Percentiles rank a stretch among this genome's conserved stretches.
These are phyloP conservation scores for Chloranthus sessilifolius DNA, from an alignment of 164 flowering plant genomes.

Conservation along the genomic window DNA sequence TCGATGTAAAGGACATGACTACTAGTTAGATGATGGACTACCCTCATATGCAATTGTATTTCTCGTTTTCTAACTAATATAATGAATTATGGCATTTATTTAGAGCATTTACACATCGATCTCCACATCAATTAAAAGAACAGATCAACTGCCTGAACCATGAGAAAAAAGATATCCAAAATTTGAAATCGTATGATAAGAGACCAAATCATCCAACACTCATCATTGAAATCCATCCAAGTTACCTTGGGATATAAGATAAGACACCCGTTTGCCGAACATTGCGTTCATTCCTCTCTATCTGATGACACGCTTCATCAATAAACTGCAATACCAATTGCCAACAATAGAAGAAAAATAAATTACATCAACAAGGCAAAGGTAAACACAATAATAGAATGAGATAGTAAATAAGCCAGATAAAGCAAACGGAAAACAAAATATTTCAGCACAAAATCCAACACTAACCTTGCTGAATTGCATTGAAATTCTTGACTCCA, in stretches of 20 bases:
- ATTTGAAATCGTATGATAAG: not conserved
- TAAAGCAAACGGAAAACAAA: slow-evolving; percentile 3
- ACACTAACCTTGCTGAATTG: slow-evolving; percentile 63
- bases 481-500: slow-evolving; percentile 80
- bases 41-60: too few species aligned
- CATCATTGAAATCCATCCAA: not conserved
- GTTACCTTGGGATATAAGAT: slow-evolving; percentile 87
- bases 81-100: too few species aligned
- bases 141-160: too few species aligned
- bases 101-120: too few species aligned
- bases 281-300: slow-evolving; percentile 88
- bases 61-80: too few species aligned
- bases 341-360: not conserved
- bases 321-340: slow-evolving; percentile 93
- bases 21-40: too few species aligned
- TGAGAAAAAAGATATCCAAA: not conserved
- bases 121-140: too few species aligned
- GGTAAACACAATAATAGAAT: not conserved
- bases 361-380: not conserved
- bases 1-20: too few species aligned
- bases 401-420: slow-evolving; percentile 5
- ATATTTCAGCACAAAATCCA: slow-evolving; percentile 2
- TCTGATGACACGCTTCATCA: slow-evolving; percentile 97
- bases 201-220: not conserved
- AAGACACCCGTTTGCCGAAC: slow-evolving; percentile 83